Percentiles rank a stretch among this genome's conserved stretches.
These are phyloP conservation scores for Neonectria coccinea DNA, from an alignment of 2,329 filamentous ascomycete genomes.

Conservation along the genomic window DNA sequence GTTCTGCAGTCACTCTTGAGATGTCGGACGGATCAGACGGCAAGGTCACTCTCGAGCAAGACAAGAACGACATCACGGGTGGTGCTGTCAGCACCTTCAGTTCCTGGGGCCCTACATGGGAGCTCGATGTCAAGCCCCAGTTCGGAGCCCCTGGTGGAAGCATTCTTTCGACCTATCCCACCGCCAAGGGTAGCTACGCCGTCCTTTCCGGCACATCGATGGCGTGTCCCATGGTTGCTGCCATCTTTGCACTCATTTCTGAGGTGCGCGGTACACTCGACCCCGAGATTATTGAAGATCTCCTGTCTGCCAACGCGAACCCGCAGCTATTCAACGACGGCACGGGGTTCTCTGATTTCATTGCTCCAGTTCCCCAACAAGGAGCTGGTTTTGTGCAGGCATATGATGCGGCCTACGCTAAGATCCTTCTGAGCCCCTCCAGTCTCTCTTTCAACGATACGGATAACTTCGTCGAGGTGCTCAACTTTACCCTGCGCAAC, in stretches of 20 bases:
- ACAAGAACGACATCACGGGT: constrained; percentile 57
- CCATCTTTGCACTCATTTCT: constrained; percentile 65
- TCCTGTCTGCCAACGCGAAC: background rate
- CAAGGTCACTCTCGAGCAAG: constrained; percentile 48
- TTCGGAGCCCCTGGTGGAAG: constrained; percentile 66
- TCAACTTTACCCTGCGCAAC: constrained; percentile 56
- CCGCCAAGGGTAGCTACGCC: constrained; percentile 59
- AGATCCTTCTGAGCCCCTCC: background rate
- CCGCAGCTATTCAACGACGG: constrained; percentile 8
- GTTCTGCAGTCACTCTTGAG: constrained; percentile 57
- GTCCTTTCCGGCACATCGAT: constrained; percentile 70
- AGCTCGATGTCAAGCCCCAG: constrained; percentile 68
- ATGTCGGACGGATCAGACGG: constrained; percentile 57
- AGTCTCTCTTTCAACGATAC: constrained; percentile 22
- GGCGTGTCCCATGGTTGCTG: constrained; percentile 69
- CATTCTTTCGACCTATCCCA: constrained; percentile 69
- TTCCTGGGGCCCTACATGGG: constrained; percentile 72
- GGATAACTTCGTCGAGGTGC: background rate
- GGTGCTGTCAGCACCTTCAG: constrained; percentile 66
- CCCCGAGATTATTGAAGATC: constrained; percentile 48
- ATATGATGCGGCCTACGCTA: constrained; percentile 8
- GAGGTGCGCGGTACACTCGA: constrained; percentile 63
- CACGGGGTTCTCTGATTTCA: background rate
- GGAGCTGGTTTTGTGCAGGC: constrained; percentile 10
- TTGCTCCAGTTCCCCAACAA: constrained; percentile 4